Percentiles rank a stretch among this genome's conserved stretches.
Evolutionary conservation across 805 yeast genomes (phyloP).

Genomic region (Clavispora carvajalis): DNA sequence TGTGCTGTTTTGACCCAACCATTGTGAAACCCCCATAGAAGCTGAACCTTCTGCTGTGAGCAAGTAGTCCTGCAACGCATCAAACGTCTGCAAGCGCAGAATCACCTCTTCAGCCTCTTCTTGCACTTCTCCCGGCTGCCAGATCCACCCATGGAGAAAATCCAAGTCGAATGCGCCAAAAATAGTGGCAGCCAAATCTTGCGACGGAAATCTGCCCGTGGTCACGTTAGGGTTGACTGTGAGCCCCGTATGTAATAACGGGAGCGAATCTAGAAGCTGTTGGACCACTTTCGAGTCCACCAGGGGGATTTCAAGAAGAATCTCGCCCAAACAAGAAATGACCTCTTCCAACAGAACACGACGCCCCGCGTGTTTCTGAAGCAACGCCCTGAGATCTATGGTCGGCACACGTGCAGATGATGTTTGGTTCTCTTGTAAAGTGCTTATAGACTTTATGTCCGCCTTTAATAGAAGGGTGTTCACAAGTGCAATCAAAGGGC

Average conservation of each 20-base stretch:
- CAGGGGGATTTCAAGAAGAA: conserved; percentile 21
- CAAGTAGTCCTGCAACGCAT: conserved; percentile 54
- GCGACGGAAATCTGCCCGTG: conserved; percentile 45
- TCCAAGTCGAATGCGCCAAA: conserved; percentile 56
- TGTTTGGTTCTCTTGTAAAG: not conserved
- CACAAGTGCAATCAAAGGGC: conserved; percentile 74
- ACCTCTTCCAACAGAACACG: conserved; percentile 28
- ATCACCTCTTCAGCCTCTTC: conserved; percentile 14
- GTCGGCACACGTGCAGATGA: not conserved
- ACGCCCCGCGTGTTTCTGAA: conserved; percentile 4
- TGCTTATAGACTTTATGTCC: conserved; percentile 24
- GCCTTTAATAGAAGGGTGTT: conserved; percentile 59
- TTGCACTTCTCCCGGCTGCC: conserved; percentile 26
- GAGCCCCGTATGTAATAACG: conserved; percentile 64
- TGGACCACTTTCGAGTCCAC: conserved; percentile 12
- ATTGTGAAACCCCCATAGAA: conserved; percentile 15
- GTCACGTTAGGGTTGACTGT: conserved; percentile 63
- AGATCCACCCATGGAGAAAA: conserved; percentile 81
- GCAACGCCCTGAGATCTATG: conserved; percentile 4
- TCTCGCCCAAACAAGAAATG: conserved; percentile 46
- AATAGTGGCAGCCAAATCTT: conserved; percentile 48
- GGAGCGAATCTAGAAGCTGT: conserved; percentile 49
- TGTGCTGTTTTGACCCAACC: conserved; percentile 59
- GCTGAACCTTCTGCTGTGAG: conserved; percentile 16
- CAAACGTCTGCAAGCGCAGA: conserved; percentile 32